Percentiles rank a stretch among this genome's conserved stretches.
These are phyloP conservation scores for Taiozyma sp. DNA, from an alignment of 1,139 yeast species.

Conservation along the genomic window DNA sequence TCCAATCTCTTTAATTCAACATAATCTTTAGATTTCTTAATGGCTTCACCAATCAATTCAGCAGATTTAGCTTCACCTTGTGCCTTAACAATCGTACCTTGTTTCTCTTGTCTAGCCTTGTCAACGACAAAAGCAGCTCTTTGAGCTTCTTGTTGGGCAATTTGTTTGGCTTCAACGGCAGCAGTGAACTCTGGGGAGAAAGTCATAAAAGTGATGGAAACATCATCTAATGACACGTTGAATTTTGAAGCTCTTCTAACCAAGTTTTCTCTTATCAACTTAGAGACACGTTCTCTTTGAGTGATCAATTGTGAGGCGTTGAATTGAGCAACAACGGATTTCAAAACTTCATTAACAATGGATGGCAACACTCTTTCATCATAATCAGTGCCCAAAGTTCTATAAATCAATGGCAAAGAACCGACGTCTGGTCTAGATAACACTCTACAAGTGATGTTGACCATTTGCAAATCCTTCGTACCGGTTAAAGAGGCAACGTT, in stretches of 20 bases:
- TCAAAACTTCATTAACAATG: constrained; percentile 93
- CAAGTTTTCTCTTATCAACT: constrained; percentile 84
- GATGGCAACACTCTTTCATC: constrained; percentile 97
- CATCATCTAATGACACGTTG: constrained; percentile 87
- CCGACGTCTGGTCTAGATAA: constrained; percentile 80
- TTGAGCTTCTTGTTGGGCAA: constrained; percentile 99
- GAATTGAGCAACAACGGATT: constrained; percentile 96
- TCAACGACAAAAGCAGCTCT: constrained; percentile 96
- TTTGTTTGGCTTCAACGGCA: constrained; percentile 98
- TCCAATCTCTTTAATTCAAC: constrained; percentile 95
- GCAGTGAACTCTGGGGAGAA: constrained; percentile 96
- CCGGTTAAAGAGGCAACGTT: constrained; percentile 97
- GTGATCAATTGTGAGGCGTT: constrained; percentile 97
- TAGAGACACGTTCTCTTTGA: constrained; percentile 93
- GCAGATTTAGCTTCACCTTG: constrained; percentile 99
- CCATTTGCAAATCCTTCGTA: constrained; percentile 98
- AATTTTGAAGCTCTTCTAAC: constrained; percentile 89
- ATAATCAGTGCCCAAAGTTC: constrained; percentile 90
- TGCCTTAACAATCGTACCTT: constrained; percentile 92
- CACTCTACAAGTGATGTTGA: constrained; percentile 95
- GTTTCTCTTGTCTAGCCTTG: constrained; percentile 96
- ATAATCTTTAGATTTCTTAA: constrained; percentile 91
- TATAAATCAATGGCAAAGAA: constrained; percentile 76
- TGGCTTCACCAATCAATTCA: constrained; percentile 97
- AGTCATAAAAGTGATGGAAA: constrained; percentile 92